These are phyloP conservation scores for Coriolopsis trogii DNA, from an alignment of 1,284 basidiomycete genomes.

Conservation along the genomic window DNA sequence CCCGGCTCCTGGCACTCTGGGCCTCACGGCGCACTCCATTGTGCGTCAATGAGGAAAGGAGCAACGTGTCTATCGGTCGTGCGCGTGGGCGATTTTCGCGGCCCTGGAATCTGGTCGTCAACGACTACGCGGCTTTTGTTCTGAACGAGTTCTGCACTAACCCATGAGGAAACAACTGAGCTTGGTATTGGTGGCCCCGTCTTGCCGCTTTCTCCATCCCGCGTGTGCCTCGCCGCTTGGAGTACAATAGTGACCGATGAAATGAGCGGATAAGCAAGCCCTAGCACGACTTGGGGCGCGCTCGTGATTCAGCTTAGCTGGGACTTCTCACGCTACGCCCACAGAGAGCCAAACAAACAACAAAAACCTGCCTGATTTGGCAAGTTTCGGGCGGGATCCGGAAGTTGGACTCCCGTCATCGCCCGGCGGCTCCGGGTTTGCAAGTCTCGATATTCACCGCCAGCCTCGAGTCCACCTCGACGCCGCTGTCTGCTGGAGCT, in stretches of 20 bases:
- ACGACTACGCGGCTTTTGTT: not conserved
- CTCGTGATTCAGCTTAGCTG: constrained; percentile 5
- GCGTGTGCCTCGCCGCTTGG: not conserved
- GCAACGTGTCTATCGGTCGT: constrained; percentile 6
- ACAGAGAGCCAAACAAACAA: constrained; percentile 14
- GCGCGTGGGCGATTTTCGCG: not conserved
- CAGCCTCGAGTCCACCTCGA: not conserved
- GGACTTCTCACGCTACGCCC: constrained; percentile 14
- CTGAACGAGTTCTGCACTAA: not conserved
- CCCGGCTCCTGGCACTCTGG: too few relatives aligned
- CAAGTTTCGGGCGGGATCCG: not conserved
- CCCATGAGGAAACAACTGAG: not conserved
- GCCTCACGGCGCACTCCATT: not conserved
- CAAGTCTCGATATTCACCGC: constrained; percentile 1
- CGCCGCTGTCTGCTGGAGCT: not conserved
- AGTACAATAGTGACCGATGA: constrained; percentile 2
- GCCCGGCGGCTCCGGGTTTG: not conserved
- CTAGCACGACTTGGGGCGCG: not conserved
- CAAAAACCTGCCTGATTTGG: constrained; percentile 2
- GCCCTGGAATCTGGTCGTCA: constrained; percentile 1
- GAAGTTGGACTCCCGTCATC: not conserved
- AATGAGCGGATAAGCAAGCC: not conserved
- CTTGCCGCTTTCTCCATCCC: not conserved
- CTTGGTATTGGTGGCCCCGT: not conserved
- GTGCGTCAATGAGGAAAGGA: constrained; percentile 1